These are phyloP conservation scores for Sporodiniella umbellata DNA, from an alignment of 371 early-diverging fungal species.

Conservation along the genomic window DNA sequence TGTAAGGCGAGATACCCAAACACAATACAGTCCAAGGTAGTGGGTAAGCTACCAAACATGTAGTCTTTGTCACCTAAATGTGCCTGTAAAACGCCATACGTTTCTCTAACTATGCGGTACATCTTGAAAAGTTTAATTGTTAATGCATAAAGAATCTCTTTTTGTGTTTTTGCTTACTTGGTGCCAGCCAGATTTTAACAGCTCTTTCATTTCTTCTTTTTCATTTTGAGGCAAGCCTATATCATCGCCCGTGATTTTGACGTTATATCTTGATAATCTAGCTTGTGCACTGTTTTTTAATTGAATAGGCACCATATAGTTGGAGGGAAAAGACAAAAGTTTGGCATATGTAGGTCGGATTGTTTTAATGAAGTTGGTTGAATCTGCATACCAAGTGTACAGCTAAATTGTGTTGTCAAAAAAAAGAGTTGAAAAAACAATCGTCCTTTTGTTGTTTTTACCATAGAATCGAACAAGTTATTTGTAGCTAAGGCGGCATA, in stretches of 20 bases:
- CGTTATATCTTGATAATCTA: constrained; percentile 50
- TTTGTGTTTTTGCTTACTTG: constrained; percentile 21
- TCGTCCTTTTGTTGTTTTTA: constrained; percentile 18
- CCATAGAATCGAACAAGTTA: constrained; percentile 54
- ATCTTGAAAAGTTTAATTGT: constrained; percentile 29
- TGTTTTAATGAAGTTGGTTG: constrained; percentile 62
- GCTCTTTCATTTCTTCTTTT: constrained; percentile 46
- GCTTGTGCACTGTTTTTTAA: constrained; percentile 51
- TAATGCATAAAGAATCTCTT: background rate
- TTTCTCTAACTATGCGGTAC: constrained; percentile 53
- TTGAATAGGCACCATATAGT: constrained; percentile 61
- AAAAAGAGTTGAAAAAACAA: no score
- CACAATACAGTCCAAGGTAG: constrained; percentile 63
- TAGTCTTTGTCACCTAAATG: constrained; percentile 61
- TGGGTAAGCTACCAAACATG: constrained; percentile 75
- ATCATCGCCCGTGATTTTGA: constrained; percentile 39
- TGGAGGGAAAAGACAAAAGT: constrained; percentile 61
- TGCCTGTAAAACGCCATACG: constrained; percentile 51
- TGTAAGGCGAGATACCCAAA: constrained; percentile 70
- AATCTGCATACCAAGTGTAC: constrained; percentile 69
- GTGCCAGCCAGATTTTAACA: constrained; percentile 46
- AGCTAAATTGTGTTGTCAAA: constrained; percentile 41
- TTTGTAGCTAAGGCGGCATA: constrained; percentile 48
- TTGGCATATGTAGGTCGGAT: constrained; percentile 66
- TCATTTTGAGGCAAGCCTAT: constrained; percentile 39